Conservation (phyloP, 495 filamentous ascomycete species). For the Aspergillus sparsus region DNA sequence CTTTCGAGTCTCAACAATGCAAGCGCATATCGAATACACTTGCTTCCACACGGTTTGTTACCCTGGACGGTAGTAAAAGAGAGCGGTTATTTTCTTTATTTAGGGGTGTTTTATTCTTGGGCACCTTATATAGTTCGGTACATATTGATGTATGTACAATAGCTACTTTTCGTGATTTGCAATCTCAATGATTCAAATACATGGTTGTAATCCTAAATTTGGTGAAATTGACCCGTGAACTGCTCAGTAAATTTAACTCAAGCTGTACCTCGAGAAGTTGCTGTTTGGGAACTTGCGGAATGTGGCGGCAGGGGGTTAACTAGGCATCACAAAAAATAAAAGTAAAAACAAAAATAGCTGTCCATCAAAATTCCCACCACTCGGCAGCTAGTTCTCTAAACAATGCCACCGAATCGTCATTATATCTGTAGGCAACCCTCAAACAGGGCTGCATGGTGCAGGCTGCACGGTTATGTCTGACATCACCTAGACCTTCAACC, state of each 20-base stretch:
- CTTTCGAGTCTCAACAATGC: conserved; percentile 5
- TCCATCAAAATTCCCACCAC: no score
- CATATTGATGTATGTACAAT: conserved; percentile 25
- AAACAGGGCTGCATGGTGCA: conserved; percentile 11
- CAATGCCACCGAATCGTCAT: no score
- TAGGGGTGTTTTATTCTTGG: conserved; percentile 9
- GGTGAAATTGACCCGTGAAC: background rate
- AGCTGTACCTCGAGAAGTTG: no score
- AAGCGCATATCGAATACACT: background rate
- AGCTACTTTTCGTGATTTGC: conserved; percentile 19
- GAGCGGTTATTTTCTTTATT: background rate
- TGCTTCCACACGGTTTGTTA: background rate
- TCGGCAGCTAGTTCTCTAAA: no score
- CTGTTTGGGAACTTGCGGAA: no score
- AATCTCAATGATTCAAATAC: conserved; percentile 11
- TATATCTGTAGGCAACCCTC: background rate
- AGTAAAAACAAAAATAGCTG: background rate
- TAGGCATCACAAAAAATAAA: background rate
- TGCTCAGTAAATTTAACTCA: background rate
- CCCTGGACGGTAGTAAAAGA: background rate
- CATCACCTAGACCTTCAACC: conserved; percentile 3
- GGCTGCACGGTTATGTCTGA: conserved; percentile 6
- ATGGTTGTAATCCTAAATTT: background rate
- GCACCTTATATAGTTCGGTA: conserved; percentile 6
- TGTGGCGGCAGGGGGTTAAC: no score